Base-by-base conservation (phyloP, 2,329 filamentous ascomycete genomes). In the Exophiala calicioides region DNA sequence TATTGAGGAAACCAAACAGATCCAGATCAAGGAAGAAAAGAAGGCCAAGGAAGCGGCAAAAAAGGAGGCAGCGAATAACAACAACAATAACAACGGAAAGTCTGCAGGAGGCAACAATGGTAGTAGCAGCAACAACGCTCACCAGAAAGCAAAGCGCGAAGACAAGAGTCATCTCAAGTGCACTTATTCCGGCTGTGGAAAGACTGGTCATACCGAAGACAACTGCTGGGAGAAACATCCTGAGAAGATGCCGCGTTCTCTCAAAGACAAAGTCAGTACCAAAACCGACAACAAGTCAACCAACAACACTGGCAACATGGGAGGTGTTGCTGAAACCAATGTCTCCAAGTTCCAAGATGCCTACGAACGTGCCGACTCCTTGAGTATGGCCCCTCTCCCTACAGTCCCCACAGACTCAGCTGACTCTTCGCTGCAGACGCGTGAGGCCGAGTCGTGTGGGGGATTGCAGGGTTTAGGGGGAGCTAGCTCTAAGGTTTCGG, bases 71-170 rank as follows among this genome's bases (percentile, higher is more conserved):
- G 23, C 24, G 30, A 23, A 23, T n/a, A 26, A 40, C 19, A n/a
- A 27, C 37, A 40, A 15, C 21, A 40, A 40, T 29, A 24, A 37
- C 34, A 37, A 23, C 34, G n/a, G n/a, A n/a, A n/a, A n/a, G n/a
- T n/a, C n/a, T n/a, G n/a, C n/a, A n/a, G n/a, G n/a, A n/a, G n/a
- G n/a, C 18, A 10, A 16, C 34, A 21, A 23, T 3, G 6, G 18
- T 23, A 15, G 8, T 3, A n/a, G n/a, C n/a, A n/a, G n/a, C n/a
- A n/a, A n/a, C n/a, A n/a, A n/a, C n/a, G n/a, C n/a, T n/a, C n/a
- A n/a, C n/a, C n/a, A n/a, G n/a, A n/a, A n/a, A n/a, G n/a, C n/a
- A n/a, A n/a, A n/a, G n/a, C n/a, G n/a, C n/a, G n/a, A n/a, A n/a
- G 16, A 23, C 34, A 37, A 24, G 18, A 5, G 4, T 12, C 9